These are phyloP conservation scores for Mycena vitilis DNA, from an alignment of 768 basidiomycete species.

Conservation along the genomic window DNA sequence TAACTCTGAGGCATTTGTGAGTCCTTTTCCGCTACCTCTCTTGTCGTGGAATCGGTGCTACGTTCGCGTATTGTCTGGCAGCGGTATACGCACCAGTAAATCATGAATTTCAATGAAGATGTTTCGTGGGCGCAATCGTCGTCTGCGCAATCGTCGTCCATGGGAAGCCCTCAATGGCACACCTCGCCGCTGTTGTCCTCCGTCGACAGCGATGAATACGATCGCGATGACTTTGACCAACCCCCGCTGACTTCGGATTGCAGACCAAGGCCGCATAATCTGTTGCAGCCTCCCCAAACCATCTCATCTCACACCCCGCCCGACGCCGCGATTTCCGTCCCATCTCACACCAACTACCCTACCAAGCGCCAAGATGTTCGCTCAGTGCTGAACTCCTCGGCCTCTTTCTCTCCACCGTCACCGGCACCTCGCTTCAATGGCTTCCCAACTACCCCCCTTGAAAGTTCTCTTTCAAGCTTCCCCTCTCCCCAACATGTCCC, in stretches of 20 bases:
- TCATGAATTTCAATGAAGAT: constrained; percentile 32
- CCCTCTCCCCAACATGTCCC: constrained; percentile 64
- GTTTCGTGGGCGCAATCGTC: constrained; percentile 38
- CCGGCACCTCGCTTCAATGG: constrained; percentile 56
- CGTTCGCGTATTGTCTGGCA: constrained; percentile 39
- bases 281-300: constrained; percentile 48
- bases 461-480: constrained; percentile 69
- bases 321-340: constrained; percentile 65
- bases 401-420: constrained; percentile 50
- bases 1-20: constrained; percentile 48
- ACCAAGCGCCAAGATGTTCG: constrained; percentile 61
- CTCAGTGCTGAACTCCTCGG: constrained; percentile 60
- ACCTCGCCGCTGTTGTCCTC: constrained; percentile 36
- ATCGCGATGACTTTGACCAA: constrained; percentile 46
- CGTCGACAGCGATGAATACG: constrained; percentile 40
- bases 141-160: constrained; percentile 35
- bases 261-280: constrained; percentile 68
- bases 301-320: constrained; percentile 44
- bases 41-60: constrained; percentile 27
- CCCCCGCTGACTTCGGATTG: constrained; percentile 65
- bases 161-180: constrained; percentile 16
- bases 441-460: constrained; percentile 52
- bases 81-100: constrained; percentile 18
- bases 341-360: constrained; percentile 47
- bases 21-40: constrained; percentile 43